Conservation (phyloP, 495 filamentous ascomycete species). For the Aspergillus diversus region DNA sequence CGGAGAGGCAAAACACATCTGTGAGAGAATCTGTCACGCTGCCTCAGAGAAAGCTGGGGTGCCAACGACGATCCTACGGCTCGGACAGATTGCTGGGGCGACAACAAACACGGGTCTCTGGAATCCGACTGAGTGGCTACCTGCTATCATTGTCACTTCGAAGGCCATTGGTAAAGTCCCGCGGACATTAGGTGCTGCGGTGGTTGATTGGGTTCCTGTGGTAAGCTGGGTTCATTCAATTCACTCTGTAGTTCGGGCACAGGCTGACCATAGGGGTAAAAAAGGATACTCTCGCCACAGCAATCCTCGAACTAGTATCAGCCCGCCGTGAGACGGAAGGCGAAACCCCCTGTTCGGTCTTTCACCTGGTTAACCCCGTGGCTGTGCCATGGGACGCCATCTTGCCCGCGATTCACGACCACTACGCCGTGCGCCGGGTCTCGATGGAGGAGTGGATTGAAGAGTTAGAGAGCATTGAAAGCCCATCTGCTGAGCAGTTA, state of each 20-base stretch:
- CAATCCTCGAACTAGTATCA: conserved; percentile 19
- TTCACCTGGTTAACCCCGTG: conserved; percentile 25
- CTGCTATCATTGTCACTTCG: conserved; percentile 30
- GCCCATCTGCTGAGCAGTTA: conserved; percentile 15
- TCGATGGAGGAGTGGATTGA: conserved; percentile 25
- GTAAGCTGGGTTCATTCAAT: neutral
- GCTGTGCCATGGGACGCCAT: conserved; percentile 13
- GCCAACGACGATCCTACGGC: conserved; percentile 46
- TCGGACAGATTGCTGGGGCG: conserved; percentile 62
- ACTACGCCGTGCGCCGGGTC: conserved; percentile 23
- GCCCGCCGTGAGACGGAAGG: neutral
- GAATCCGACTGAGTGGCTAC: conserved; percentile 43
- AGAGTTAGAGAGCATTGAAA: conserved; percentile 16
- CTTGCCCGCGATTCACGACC: conserved; percentile 16
- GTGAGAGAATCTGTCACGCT: conserved; percentile 50
- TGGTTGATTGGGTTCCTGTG: conserved; percentile 24
- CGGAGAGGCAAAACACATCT: conserved; percentile 55
- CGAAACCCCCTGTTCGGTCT: conserved; percentile 1
- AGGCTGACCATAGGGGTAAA: no score
- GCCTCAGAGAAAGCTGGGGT: conserved; percentile 40
- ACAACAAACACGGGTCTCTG: conserved; percentile 26
- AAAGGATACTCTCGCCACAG: conserved; percentile 17
- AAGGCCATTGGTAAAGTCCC: conserved; percentile 23
- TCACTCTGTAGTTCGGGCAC: no score
- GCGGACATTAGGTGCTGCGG: conserved; percentile 8